phyloP scores from a whole-genome alignment of 169 alveolate genomes.

The Ophryocystis elektroscirrha region DNA sequence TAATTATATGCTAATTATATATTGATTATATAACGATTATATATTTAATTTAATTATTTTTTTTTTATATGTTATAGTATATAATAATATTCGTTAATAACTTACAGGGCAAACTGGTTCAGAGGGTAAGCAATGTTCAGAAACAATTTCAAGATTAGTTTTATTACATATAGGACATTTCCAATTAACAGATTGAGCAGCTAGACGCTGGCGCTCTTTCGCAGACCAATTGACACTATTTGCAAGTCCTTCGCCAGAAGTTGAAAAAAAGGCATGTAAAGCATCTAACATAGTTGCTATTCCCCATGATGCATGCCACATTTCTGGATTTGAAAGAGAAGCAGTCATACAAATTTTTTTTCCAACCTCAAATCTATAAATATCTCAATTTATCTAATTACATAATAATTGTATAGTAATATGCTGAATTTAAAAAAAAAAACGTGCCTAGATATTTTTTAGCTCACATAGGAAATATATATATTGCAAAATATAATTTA shows the following conservation, averaged over 20 bases:
- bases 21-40: too few species aligned
- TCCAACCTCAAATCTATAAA: slow-evolving; percentile 43
- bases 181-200: slow-evolving; percentile 17
- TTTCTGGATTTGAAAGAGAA: slow-evolving; percentile 52
- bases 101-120: too few species aligned
- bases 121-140: too few species aligned
- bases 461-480: background rate
- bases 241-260: slow-evolving; percentile 22
- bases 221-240: slow-evolving; percentile 21
- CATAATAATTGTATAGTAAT: background rate
- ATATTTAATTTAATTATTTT: too few species aligned
- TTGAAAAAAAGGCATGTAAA: slow-evolving; percentile 41
- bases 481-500: background rate
- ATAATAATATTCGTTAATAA: too few species aligned
- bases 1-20: too few species aligned
- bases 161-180: slow-evolving; percentile 8
- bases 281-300: slow-evolving; percentile 49
- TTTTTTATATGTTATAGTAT: too few species aligned
- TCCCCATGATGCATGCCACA: slow-evolving; percentile 65
- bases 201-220: slow-evolving; percentile 8
- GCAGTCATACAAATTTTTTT: slow-evolving; percentile 49
- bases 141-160: slow-evolving; percentile 5
- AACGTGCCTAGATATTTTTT: too few species aligned
- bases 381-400: background rate
- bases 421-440: too few species aligned